Percentiles rank a stretch among this genome's conserved stretches.
Evolutionary conservation across 2,329 filamentous ascomycete species (phyloP).

Genomic region (Colletotrichum siamense): DNA sequence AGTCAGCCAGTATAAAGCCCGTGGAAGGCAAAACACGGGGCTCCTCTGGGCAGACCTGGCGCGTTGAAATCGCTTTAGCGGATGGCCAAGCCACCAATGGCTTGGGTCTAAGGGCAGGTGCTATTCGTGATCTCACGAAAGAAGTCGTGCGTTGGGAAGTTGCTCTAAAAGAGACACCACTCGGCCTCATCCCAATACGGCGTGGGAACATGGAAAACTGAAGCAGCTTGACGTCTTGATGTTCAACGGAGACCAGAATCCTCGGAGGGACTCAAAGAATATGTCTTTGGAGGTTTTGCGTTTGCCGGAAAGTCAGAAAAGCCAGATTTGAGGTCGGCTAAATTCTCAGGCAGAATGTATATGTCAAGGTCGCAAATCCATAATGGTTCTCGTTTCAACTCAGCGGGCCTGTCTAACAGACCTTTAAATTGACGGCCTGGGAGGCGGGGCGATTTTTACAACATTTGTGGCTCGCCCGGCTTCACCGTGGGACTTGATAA

Average conservation of each 20-base stretch:
- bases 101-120: background rate
- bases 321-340: background rate
- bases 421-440: background rate
- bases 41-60: background rate
- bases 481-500: no score
- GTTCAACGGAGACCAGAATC: background rate
- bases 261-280: background rate
- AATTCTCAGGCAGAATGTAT: background rate
- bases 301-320: background rate
- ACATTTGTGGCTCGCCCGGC: no score
- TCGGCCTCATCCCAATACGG: background rate
- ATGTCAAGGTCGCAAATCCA: background rate
- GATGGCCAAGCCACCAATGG: background rate
- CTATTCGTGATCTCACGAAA: background rate
- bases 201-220: background rate
- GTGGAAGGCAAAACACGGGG: background rate
- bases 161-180: background rate
- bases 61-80: background rate
- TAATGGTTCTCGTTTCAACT: background rate
- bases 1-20: background rate
- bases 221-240: background rate
- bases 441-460: background rate
- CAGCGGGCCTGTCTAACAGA: background rate
- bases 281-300: background rate
- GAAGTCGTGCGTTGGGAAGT: background rate